A percentile compares a stretch with the other conserved stretches of the same genome.
These are phyloP conservation scores for Sporothrix humicola DNA, from an alignment of 2,329 filamentous ascomycete genomes.

Conservation along the genomic window DNA sequence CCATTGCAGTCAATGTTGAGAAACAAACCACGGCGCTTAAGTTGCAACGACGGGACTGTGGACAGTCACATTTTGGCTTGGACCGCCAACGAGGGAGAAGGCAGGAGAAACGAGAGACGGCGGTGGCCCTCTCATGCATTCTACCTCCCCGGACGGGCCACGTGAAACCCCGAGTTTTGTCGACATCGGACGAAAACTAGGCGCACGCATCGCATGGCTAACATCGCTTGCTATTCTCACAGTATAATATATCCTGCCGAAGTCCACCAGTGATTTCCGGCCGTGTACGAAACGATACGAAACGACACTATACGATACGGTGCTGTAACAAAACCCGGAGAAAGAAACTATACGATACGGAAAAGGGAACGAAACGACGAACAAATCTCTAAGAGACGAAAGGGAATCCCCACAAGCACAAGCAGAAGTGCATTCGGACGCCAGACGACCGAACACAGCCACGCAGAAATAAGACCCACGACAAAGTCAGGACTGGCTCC, in stretches of 20 bases:
- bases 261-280: constrained; percentile 29
- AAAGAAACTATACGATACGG: constrained; percentile 32
- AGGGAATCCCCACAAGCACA: constrained; percentile 6
- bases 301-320: constrained; percentile 37
- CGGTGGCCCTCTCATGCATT: not conserved
- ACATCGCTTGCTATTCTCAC: not conserved
- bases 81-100: not conserved
- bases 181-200: not conserved
- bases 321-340: constrained; percentile 38
- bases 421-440: constrained; percentile 4
- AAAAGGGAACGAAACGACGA: constrained; percentile 1
- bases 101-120: not conserved
- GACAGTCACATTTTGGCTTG: not conserved
- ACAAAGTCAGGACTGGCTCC: not conserved
- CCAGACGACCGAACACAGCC: constrained; percentile 2
- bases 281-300: constrained; percentile 38
- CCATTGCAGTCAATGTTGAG: not conserved
- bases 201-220: constrained; percentile 13
- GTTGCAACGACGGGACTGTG: not conserved
- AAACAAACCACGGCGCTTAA: not conserved
- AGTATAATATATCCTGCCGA: constrained; percentile 35
- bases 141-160: not conserved
- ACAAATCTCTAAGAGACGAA: not conserved
- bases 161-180: not conserved
- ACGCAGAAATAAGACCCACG: not conserved